These are phyloP conservation scores for Crithidia expoeki DNA, from an alignment of 208 protist species.

Conservation along the genomic window DNA sequence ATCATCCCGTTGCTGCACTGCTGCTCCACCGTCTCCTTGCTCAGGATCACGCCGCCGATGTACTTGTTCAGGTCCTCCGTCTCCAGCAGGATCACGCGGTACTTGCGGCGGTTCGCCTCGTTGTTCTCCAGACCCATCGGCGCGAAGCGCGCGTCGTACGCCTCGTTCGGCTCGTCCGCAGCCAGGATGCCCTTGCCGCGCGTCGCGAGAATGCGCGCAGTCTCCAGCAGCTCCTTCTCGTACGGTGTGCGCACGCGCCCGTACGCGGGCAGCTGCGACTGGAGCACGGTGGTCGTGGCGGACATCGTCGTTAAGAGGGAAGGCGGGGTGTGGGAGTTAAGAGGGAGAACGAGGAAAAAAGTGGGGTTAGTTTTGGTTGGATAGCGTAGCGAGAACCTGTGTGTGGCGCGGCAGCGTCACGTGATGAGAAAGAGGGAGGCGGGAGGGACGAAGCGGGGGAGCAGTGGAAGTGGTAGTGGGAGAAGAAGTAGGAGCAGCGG, in stretches of 20 bases:
- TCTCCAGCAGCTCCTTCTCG: slow-evolving; percentile 43
- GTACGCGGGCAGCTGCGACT: slow-evolving; percentile 45
- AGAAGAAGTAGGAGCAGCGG: too few relatives aligned
- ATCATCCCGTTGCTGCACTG: slow-evolving; percentile 80
- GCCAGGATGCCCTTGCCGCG: slow-evolving; percentile 94
- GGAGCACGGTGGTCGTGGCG: slow-evolving; percentile 30
- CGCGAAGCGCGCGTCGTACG: slow-evolving; percentile 91
- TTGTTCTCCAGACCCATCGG: slow-evolving; percentile 90
- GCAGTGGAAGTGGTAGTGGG: too few relatives aligned
- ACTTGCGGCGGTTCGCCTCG: slow-evolving; percentile 88
- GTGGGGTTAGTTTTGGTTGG: not conserved
- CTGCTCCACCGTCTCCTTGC: slow-evolving; percentile 97
- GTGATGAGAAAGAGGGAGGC: too few relatives aligned
- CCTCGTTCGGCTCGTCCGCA: slow-evolving; percentile 90
- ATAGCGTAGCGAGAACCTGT: too few relatives aligned
- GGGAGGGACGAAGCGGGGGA: not conserved
- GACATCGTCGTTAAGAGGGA: slow-evolving; percentile 25
- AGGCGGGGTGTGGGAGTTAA: slow-evolving; percentile 6
- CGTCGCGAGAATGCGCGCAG: slow-evolving; percentile 33
- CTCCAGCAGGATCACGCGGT: slow-evolving; percentile 88
- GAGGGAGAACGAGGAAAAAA: slow-evolving; percentile 1
- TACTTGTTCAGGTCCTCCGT: slow-evolving; percentile 85
- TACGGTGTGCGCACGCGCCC: slow-evolving; percentile 34
- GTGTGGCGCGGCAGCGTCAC: too few relatives aligned
- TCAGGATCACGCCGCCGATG: slow-evolving; percentile 97